Evolutionary conservation across 345 rosid genomes (phyloP).

Genomic region (Hirschfeldia incana): DNA sequence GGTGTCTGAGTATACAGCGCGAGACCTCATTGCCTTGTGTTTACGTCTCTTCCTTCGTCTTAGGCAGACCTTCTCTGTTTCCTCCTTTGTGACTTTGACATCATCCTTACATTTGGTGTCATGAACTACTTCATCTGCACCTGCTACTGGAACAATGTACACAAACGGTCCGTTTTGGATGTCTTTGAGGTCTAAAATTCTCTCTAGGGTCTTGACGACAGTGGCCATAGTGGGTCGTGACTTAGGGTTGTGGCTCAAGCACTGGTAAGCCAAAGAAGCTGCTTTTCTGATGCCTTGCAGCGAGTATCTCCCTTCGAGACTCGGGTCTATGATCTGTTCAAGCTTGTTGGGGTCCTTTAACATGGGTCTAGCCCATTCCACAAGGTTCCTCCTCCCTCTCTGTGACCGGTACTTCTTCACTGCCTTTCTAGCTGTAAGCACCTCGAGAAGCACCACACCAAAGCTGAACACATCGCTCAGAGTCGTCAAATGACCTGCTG

Average conservation of each 20-base stretch:
- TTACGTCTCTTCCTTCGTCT: conserved; percentile 38
- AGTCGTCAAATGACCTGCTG: conserved; percentile 69
- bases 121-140: conserved; percentile 13
- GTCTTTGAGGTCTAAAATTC: conserved; percentile 59
- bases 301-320: conserved; percentile 76
- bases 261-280: conserved; percentile 59
- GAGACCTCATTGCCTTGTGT: conserved; percentile 48
- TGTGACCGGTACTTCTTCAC: conserved; percentile 55
- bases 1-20: conserved; percentile 71
- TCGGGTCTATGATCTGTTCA: conserved; percentile 57
- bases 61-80: conserved; percentile 27
- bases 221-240: conserved; percentile 64
- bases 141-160: conserved; percentile 37
- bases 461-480: conserved; percentile 81
- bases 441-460: conserved; percentile 74
- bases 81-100: conserved; percentile 26
- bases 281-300: conserved; percentile 60
- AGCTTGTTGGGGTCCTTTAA: conserved; percentile 58
- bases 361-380: conserved; percentile 72
- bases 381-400: conserved; percentile 62
- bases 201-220: conserved; percentile 59
- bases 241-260: conserved; percentile 70
- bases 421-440: conserved; percentile 63
- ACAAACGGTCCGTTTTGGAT: conserved; percentile 41
- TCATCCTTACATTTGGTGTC: conserved; percentile 30